Conservation (phyloP, 2,329 filamentous ascomycete species). For the Cercospora nicotianae region DNA sequence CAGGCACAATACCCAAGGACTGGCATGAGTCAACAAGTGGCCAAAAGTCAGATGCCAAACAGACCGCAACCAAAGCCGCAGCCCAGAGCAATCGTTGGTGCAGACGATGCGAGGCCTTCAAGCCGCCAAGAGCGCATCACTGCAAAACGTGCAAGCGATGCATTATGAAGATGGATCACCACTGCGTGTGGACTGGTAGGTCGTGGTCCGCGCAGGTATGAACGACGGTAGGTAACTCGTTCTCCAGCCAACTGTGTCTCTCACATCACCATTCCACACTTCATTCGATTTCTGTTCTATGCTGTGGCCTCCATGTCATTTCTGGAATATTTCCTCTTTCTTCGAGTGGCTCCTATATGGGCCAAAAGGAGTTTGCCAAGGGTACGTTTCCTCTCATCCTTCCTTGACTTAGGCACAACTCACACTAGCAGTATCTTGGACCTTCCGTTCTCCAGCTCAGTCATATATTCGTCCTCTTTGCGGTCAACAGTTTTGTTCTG, state of each 20-base stretch:
- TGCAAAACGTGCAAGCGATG: constrained; percentile 71
- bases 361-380: constrained; percentile 64
- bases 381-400: constrained; percentile 43
- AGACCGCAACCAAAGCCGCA: constrained; percentile 27
- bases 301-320: constrained; percentile 63
- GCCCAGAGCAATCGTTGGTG: constrained; percentile 61
- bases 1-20: constrained; percentile 54
- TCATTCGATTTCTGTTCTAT: constrained; percentile 74
- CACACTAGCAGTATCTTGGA: constrained; percentile 61
- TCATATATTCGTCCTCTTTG: constrained; percentile 60
- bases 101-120: constrained; percentile 70
- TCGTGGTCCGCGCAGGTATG: constrained; percentile 21
- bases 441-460: constrained; percentile 61
- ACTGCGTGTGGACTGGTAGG: constrained; percentile 75
- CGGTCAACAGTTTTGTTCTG: constrained; percentile 60
- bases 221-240: constrained; percentile 36
- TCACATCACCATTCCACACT: constrained; percentile 77
- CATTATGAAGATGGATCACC: constrained; percentile 45
- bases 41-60: constrained; percentile 31
- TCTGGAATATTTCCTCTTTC: constrained; percentile 61
- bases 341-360: constrained; percentile 63
- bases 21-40: constrained; percentile 38
- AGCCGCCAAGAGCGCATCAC: constrained; percentile 78
- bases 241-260: constrained; percentile 69
- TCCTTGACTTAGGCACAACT: neutral